These are phyloP conservation scores for Wickerhamiella lipophila DNA, from an alignment of 805 yeast species.

Conservation along the genomic window DNA sequence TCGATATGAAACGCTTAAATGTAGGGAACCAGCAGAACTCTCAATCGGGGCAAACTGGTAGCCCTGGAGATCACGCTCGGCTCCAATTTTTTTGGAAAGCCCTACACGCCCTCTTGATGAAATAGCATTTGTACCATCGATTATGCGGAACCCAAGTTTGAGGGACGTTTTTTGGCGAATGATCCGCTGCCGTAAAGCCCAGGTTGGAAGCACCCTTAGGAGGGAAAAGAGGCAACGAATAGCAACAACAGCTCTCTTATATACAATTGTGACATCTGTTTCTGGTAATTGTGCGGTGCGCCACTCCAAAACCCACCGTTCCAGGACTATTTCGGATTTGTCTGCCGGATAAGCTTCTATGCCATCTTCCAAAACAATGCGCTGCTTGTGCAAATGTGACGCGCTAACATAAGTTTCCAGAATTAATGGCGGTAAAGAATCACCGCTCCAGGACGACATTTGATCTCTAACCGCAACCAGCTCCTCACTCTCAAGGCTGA, in stretches of 20 bases:
- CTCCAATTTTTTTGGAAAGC: conserved; percentile 49
- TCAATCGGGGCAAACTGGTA: conserved; percentile 55
- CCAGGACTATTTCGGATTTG: conserved; percentile 78
- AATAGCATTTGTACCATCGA: conserved; percentile 71
- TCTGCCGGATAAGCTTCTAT: conserved; percentile 40
- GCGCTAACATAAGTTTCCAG: conserved; percentile 72
- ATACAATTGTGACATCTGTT: conserved; percentile 50
- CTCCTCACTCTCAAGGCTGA: conserved; percentile 33
- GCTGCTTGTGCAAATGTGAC: conserved; percentile 44
- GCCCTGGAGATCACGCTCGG: conserved; percentile 43
- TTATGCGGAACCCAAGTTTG: conserved; percentile 41
- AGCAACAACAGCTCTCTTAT: conserved; percentile 59
- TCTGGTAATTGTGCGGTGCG: conserved; percentile 31
- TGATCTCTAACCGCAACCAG: conserved; percentile 39
- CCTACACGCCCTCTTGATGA: conserved; percentile 78
- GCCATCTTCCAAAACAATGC: conserved; percentile 46
- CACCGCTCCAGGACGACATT: conserved; percentile 46
- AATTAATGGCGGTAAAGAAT: conserved; percentile 55
- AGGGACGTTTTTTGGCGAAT: conserved; percentile 33
- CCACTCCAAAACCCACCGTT: conserved; percentile 84
- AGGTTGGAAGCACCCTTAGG: conserved; percentile 57
- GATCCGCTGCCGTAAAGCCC: conserved; percentile 40
- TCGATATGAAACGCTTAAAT: conserved; percentile 69
- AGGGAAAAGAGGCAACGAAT: conserved; percentile 63
- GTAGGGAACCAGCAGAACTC: conserved; percentile 62